Evolutionary conservation across 116 monocot species (phyloP), one percentile per base, ranked within the genome.

Genomic region (Dioscorea cayenensis): DNA sequence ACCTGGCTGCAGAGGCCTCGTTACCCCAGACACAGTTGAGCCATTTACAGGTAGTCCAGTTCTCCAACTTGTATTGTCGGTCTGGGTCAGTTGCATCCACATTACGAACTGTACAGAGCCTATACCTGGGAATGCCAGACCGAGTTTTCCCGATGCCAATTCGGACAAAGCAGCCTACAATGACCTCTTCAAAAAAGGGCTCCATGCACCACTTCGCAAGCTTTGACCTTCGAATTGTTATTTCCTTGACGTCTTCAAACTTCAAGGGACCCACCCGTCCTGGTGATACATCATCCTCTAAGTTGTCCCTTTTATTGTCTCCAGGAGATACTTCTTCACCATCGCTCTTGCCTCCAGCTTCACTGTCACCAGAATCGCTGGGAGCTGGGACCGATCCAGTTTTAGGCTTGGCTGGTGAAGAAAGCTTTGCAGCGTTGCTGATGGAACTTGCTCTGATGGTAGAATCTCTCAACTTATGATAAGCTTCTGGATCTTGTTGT

Each of bases 191-290:
- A 66, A 99, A 99, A 68, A 99, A 99, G 8, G 99, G 99, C 64
- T 99, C 94, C 89, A 89, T 91, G 67, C 87, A 84, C 99, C 94
- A 94, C 78, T 94, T 99, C 6, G 85, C 94, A 32, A 99, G 91
- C 77, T 89, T 91, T 17, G 94, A 83, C 68, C 99, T 75, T 10
- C 86, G 80, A 28, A 99, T 87, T 21, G 94, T 94, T 63, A 99
- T 94, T 18, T 73, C 83, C 72, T 78, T 94, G 27, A 89, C 73
- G 49, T 99, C 94, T 5, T 90, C 94, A 74, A 87, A 99, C 61
- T 77, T 84, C 7, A 85, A 68, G 17, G 81, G 73, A n/a, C 81
- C 85, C 1, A 72, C 58, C 50, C 79, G 81, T 49, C 78, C 78
- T 10, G 83, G 71, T 5, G 83, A 80, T 11, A 76, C 37, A 48